Percentiles rank a stretch among this genome's conserved stretches.
phyloP scores from a whole-genome alignment of 352 stramenopile genomes.

The Phytophthora idaei region DNA sequence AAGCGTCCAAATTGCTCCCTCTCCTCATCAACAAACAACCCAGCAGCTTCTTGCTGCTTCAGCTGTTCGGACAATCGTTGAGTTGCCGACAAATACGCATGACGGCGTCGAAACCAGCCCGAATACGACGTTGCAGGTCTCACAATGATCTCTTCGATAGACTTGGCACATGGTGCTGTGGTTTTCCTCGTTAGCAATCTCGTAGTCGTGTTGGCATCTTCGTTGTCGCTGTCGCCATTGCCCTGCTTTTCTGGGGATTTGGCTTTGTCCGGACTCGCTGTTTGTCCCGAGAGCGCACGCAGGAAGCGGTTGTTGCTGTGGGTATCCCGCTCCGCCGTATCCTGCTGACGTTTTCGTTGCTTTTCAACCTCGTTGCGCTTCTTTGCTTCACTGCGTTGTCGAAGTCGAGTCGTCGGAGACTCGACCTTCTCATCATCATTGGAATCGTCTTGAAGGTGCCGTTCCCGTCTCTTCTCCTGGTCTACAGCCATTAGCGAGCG shows the following conservation, averaged over 20 bases:
- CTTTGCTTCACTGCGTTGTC: slow-evolving; percentile 41
- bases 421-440: slow-evolving; percentile 1
- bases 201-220: slow-evolving; percentile 11
- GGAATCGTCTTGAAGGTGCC: slow-evolving; percentile 7
- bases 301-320: slow-evolving; percentile 65
- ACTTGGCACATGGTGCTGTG: background rate
- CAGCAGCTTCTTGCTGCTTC: slow-evolving; percentile 49
- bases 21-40: slow-evolving; percentile 54
- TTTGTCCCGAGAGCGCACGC: slow-evolving; percentile 34
- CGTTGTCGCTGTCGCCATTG: slow-evolving; percentile 11
- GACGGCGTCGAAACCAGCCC: slow-evolving; percentile 15
- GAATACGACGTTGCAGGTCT: slow-evolving; percentile 14
- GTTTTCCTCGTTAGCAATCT: slow-evolving; percentile 21
- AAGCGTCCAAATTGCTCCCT: slow-evolving; percentile 39
- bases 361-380: slow-evolving; percentile 45
- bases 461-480: slow-evolving; percentile 1
- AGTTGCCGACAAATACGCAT: background rate
- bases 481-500: background rate
- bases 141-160: slow-evolving; percentile 28
- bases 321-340: slow-evolving; percentile 25
- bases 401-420: slow-evolving; percentile 6
- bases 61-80: slow-evolving; percentile 46
- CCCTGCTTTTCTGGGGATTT: background rate
- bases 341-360: slow-evolving; percentile 34
- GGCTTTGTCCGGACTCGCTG: background rate